phyloP scores from a whole-genome alignment of 805 yeast genomes.

The Suhomyces tanzawaensis region DNA sequence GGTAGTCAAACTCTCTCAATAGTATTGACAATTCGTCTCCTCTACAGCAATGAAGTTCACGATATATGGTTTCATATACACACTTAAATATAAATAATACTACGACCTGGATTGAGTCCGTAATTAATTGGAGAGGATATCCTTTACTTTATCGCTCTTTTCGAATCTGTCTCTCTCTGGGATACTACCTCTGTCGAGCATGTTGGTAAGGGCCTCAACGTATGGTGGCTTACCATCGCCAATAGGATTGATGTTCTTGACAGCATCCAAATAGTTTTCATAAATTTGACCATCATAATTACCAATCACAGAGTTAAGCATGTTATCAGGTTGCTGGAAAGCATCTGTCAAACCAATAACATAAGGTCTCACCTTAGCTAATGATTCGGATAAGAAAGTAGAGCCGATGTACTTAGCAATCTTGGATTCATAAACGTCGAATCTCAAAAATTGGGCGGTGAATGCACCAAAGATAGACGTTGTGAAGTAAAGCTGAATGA shows the following conservation, averaged over 20 bases:
- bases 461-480: slow-evolving; percentile 33
- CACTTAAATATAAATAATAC: not conserved
- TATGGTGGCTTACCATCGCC: slow-evolving; percentile 51
- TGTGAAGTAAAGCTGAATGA: slow-evolving; percentile 34
- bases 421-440: slow-evolving; percentile 30
- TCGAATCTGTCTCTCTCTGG: slow-evolving; percentile 36
- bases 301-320: slow-evolving; percentile 82
- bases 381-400: slow-evolving; percentile 29
- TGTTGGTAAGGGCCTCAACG: slow-evolving; percentile 33
- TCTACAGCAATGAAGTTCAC: too few species aligned
- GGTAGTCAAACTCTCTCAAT: too few species aligned
- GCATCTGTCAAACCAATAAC: slow-evolving; percentile 62
- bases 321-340: slow-evolving; percentile 75
- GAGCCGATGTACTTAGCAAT: slow-evolving; percentile 27
- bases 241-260: slow-evolving; percentile 50
- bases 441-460: slow-evolving; percentile 37
- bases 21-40: too few species aligned
- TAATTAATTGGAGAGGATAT: slow-evolving; percentile 15
- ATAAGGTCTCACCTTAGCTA: slow-evolving; percentile 38
- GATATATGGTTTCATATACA: not conserved
- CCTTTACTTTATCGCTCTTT: slow-evolving; percentile 25
- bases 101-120: not conserved
- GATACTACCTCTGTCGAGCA: slow-evolving; percentile 33
- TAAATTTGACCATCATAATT: slow-evolving; percentile 79
- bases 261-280: slow-evolving; percentile 65